A percentile compares a stretch with the other conserved stretches of the same genome.
phyloP scores from a whole-genome alignment of 495 filamentous ascomycete species.

The Penicillium argentinense region DNA sequence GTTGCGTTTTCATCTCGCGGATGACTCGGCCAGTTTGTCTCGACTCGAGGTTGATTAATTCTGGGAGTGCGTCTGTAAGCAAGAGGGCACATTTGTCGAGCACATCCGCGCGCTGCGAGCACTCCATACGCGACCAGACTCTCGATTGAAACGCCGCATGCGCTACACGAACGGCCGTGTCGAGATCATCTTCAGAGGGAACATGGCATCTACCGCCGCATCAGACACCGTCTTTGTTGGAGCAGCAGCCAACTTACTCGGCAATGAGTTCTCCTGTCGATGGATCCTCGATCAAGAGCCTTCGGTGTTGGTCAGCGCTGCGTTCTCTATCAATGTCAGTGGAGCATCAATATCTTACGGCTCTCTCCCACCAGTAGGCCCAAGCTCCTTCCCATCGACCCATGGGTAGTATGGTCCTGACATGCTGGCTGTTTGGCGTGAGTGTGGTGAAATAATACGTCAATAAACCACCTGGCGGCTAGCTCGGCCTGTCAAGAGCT shows the following conservation, averaged over 20 bases:
- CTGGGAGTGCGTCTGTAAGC: conserved; percentile 46
- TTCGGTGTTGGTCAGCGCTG: too few relatives aligned
- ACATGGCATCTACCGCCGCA: conserved; percentile 33
- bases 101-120: conserved; percentile 52
- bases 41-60: conserved; percentile 57
- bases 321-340: conserved; percentile 8
- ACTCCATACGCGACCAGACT: conserved; percentile 56
- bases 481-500: too few relatives aligned
- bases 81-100: conserved; percentile 55
- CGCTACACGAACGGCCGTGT: conserved; percentile 43
- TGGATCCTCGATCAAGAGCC: conserved; percentile 23
- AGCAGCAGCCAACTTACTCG: conserved; percentile 3
- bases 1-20: conserved; percentile 65
- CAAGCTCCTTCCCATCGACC: too few relatives aligned
- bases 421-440: too few relatives aligned
- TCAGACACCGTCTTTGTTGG: not conserved
- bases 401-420: too few relatives aligned
- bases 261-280: conserved; percentile 23
- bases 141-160: conserved; percentile 53
- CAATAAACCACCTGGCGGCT: too few relatives aligned
- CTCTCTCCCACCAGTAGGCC: too few relatives aligned
- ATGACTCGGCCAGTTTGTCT: conserved; percentile 61
- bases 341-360: too few relatives aligned
- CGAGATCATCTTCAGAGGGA: conserved; percentile 49
- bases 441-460: too few relatives aligned